phyloP scores from a whole-genome alignment of 1,139 yeast genomes.

The Hansenula sp. region DNA sequence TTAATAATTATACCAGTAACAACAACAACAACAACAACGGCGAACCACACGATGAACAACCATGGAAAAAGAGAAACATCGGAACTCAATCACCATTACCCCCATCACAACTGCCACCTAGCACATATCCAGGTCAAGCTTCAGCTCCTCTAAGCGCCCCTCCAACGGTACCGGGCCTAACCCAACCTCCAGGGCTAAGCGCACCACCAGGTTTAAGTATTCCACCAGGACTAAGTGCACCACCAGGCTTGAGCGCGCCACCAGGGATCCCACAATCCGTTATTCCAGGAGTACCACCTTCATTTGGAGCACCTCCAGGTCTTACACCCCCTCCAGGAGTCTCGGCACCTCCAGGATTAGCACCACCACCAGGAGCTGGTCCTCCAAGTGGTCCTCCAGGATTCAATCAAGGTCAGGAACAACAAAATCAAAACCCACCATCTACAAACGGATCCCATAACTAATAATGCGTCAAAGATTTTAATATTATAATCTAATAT shows the following conservation, averaged over 20 bases:
- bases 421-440: too few relatives aligned
- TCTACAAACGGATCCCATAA: too few relatives aligned
- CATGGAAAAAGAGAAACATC: slow-evolving; percentile 19
- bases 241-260: slow-evolving; percentile 15
- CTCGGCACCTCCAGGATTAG: slow-evolving; percentile 21
- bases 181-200: slow-evolving; percentile 17
- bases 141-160: slow-evolving; percentile 6
- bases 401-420: neutral
- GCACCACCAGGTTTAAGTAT: slow-evolving; percentile 11
- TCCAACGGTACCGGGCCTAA: slow-evolving; percentile 6
- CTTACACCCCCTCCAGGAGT: slow-evolving; percentile 24
- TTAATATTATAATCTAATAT: neutral
- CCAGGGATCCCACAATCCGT: slow-evolving; percentile 9
- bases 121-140: slow-evolving; percentile 14
- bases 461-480: too few relatives aligned
- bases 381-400: slow-evolving; percentile 7
- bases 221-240: slow-evolving; percentile 12
- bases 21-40: slow-evolving; percentile 6
- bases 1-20: slow-evolving; percentile 18
- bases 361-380: slow-evolving; percentile 22
- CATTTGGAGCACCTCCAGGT: slow-evolving; percentile 17
- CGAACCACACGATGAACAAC: slow-evolving; percentile 11
- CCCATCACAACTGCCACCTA: slow-evolving; percentile 10
- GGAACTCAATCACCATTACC: slow-evolving; percentile 10
- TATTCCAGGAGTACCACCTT: neutral